phyloP scores from a whole-genome alignment of 208 protist genomes.

The Crithidia expoeki region DNA sequence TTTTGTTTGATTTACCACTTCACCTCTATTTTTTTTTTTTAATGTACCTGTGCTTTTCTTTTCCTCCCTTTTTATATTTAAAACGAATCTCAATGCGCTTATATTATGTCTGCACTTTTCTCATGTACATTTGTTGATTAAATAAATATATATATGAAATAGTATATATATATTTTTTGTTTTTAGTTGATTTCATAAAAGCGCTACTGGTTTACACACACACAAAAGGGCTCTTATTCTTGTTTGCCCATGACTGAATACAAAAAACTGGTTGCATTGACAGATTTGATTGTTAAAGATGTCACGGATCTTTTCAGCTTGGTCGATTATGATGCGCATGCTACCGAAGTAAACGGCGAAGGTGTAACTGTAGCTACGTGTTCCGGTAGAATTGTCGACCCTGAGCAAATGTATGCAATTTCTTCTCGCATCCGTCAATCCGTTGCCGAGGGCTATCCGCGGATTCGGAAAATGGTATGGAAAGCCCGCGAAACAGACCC shows the following conservation, averaged over 20 bases:
- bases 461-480: slow-evolving; percentile 67
- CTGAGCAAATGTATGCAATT: slow-evolving; percentile 9
- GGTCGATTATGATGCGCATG: background rate
- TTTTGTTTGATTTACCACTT: too few relatives aligned
- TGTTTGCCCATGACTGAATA: slow-evolving; percentile 29
- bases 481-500: slow-evolving; percentile 82
- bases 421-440: slow-evolving; percentile 19
- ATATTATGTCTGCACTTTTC: too few relatives aligned
- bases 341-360: background rate
- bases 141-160: too few relatives aligned
- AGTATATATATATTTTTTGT: too few relatives aligned
- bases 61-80: background rate
- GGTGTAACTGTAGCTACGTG: background rate
- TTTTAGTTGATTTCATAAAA: too few relatives aligned
- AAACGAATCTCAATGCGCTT: too few relatives aligned
- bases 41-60: background rate
- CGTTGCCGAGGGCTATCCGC: slow-evolving; percentile 31
- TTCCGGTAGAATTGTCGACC: background rate
- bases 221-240: too few relatives aligned
- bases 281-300: slow-evolving; percentile 19
- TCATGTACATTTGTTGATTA: too few relatives aligned
- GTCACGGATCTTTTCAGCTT: slow-evolving; percentile 10
- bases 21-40: background rate
- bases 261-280: slow-evolving; percentile 27
- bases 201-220: too few relatives aligned